Base-by-base conservation (phyloP, 129 eudicot genomes). In the Saussurea involucrata region DNA sequence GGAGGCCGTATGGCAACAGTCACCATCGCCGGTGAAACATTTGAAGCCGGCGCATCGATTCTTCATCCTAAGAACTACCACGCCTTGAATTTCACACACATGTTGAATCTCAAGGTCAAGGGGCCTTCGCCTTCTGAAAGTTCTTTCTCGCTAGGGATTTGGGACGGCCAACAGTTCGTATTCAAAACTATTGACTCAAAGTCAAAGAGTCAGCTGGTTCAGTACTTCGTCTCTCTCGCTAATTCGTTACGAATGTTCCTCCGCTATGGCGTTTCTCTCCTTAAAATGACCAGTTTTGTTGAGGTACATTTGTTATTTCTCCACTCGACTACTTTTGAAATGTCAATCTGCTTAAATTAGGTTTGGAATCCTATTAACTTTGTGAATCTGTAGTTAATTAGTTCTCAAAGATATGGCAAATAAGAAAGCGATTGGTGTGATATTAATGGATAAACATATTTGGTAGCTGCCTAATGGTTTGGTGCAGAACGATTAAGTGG, bases 1-100 rank as follows among this genome's bases (percentile, higher is more conserved):
- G 98, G 98, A 13, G 98, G 98, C 70, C 97, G 98, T 25, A 91
- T 91, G 98, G 96, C 98, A 34, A 89, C 98, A 6, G 94, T 94
- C 68, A 72, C 89, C 24, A 58, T 94, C 66, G 82, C 83, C 83
- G 93, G 92, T 32, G 78, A 94, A 17, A 91, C 93, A 0, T 91
- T 94, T 80, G 98, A 94, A 69, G 97, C 98, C 68, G 98, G 98
- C 24, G 98, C 92, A 0, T 89, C 98, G 0, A 91, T 94, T 80
- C 88, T 94, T 24, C 98, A 94, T 68, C 98, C 98, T 0, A 89
- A 87, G 74, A 94, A 94, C 80, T 91, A 89, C 76, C 92, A 94
- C 80, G 92, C 90, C 40, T 61, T 85, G 86, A 86, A 86, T 44
- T 94, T 76, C 67, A 87, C 93, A 1, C 72, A 78, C 3, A 40